Evolutionary conservation across 768 basidiomycete genomes (phyloP), one percentile per base, ranked within the genome.

Genomic region (Russula olivacea): DNA sequence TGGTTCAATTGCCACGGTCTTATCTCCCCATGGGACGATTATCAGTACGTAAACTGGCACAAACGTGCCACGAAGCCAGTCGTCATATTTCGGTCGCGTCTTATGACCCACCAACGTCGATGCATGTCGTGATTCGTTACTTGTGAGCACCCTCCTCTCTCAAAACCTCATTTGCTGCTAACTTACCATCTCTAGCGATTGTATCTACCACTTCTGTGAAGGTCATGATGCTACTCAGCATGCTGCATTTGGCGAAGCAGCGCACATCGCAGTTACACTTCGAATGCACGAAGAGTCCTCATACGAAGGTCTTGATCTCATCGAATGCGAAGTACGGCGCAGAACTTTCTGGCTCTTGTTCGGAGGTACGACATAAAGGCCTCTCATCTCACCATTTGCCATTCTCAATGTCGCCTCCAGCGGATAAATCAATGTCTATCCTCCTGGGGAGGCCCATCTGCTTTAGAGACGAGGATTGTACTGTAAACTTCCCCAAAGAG

Each of bases 371-470:
- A 76, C 28, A 19, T 50, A 34, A 43, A 32, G 19, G 36, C 47
- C 38, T 59, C 28, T 25, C 28, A 55, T 54, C 61, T 68, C n/a
- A 12, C 41, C 40, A 45, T 11, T 41, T 40, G 17, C 15, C 36
- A 59, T 55, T 47, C 55, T 59, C 61, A 55, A 45, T 55, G 61
- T 61, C 19, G 28, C 59, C 56, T 63, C 30, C 70, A 91, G 91
- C 91, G 66, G 93, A 95, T 73, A 93, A 93, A 75, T 92, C 91
- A 19, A 89, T 88, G 87, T 88, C 89, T 53, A 88, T 93, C 68
- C 77, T 93, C 47, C 79, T 93, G 50, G 90, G 89, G 19, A 80
- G 92, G 63, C 91, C 91, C 43, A 90, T 93, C 66, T 90, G 86
- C 73, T 78, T 94, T 70, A 82, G 90, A 58, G 91, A 93, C 70